phyloP scores from a whole-genome alignment of 31 red algal species.

The Pterothamnion heteromorphum region DNA sequence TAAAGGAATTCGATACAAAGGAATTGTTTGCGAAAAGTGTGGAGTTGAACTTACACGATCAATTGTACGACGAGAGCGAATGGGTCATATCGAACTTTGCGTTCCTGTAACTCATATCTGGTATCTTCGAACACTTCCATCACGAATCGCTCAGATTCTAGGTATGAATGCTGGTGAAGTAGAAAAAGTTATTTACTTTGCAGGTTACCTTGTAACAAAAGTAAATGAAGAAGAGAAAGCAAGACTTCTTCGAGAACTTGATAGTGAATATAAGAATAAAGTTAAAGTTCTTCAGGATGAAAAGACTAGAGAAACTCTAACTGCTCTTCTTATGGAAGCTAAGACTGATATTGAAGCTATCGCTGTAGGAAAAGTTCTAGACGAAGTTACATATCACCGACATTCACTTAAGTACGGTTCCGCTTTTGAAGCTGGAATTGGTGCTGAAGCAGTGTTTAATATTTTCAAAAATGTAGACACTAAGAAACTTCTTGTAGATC shows the following conservation, averaged over 20 bases:
- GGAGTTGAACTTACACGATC: constrained; percentile 42
- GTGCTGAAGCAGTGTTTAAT: neutral
- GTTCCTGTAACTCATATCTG: constrained; percentile 46
- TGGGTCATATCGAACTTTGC: constrained; percentile 43
- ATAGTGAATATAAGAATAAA: neutral
- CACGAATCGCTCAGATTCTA: neutral
- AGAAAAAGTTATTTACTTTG: neutral
- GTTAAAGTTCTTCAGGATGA: neutral
- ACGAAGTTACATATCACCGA: too few relatives aligned
- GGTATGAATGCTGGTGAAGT: neutral
- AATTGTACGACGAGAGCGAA: constrained; percentile 26
- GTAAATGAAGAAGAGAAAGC: neutral
- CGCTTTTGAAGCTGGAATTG: neutral
- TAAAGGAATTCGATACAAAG: constrained; percentile 28
- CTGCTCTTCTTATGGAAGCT: too few relatives aligned
- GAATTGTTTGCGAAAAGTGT: constrained; percentile 46
- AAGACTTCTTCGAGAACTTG: neutral
- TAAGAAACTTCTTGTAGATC: neutral
- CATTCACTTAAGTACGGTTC: too few relatives aligned
- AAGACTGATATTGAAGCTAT: too few relatives aligned
- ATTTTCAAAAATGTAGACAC: neutral
- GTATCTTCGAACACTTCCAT: neutral
- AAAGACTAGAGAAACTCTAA: neutral
- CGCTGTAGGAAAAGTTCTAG: too few relatives aligned
- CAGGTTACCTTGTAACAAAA: neutral